phyloP scores from a whole-genome alignment of 1,139 yeast species.

The Blastobotrys ciferrii region DNA sequence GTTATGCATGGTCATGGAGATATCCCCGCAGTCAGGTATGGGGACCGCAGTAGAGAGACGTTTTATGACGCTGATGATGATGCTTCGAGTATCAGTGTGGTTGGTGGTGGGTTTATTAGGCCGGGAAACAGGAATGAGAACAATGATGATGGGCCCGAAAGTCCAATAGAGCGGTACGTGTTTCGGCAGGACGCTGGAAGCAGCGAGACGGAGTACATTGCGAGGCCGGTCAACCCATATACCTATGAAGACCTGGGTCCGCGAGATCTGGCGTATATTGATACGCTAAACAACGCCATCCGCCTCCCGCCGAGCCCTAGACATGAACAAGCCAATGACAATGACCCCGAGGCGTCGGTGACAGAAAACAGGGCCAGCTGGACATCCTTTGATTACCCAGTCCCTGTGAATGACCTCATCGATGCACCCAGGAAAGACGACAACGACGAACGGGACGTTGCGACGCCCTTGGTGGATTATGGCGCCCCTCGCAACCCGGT shows the following conservation, averaged over 20 bases:
- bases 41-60: not conserved
- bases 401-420: not conserved
- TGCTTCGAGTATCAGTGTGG: not conserved
- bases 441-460: constrained; percentile 7
- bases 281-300: not conserved
- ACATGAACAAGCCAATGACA: not conserved
- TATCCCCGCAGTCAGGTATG: not conserved
- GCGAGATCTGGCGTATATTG: not conserved
- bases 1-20: not conserved
- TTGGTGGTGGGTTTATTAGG: not conserved
- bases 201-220: not conserved
- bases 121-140: not conserved
- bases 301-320: not conserved
- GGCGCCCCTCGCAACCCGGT: constrained; percentile 21
- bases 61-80: not conserved
- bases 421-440: not conserved
- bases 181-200: not conserved
- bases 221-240: not conserved
- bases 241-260: not conserved
- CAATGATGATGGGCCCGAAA: not conserved
- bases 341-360: constrained; percentile 1
- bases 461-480: constrained; percentile 19
- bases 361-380: constrained; percentile 7
- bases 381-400: constrained; percentile 3
- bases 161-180: not conserved